These are phyloP conservation scores for Sphaerulina musiva DNA, from an alignment of 2,329 filamentous ascomycete species.

Conservation along the genomic window DNA sequence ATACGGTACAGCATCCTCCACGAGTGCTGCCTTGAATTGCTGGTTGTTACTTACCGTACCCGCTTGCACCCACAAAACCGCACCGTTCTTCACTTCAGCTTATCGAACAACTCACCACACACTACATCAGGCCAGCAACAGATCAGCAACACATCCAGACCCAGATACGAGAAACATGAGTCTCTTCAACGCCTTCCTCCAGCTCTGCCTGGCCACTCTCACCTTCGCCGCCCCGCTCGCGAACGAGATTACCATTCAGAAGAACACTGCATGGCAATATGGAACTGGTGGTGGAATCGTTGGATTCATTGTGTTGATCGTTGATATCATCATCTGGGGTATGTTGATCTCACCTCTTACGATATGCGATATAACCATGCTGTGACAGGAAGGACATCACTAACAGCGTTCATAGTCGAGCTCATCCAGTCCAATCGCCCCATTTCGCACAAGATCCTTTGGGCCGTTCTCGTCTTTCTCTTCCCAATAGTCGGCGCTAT, in stretches of 20 bases:
- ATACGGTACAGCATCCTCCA: no score
- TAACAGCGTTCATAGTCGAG: slow-evolving; percentile 46
- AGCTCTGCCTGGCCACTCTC: slow-evolving; percentile 48
- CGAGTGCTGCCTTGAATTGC: no score
- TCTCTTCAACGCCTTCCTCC: slow-evolving; percentile 43
- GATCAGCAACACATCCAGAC: no score
- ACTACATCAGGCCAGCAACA: no score
- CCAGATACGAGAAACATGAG: not conserved
- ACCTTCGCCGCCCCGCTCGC: slow-evolving; percentile 42
- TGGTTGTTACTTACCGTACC: no score
- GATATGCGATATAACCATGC: not conserved
- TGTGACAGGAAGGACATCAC: not conserved
- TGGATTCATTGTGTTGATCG: slow-evolving; percentile 55
- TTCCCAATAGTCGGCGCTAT: slow-evolving; percentile 58
- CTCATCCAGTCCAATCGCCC: slow-evolving; percentile 59
- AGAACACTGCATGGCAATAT: slow-evolving; percentile 49
- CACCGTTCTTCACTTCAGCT: no score
- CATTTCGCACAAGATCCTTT: slow-evolving; percentile 52
- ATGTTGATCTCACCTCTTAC: slow-evolving; percentile 31
- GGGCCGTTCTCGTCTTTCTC: slow-evolving; percentile 58
- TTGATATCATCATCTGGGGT: slow-evolving; percentile 60
- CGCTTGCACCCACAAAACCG: no score
- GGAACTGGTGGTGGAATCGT: slow-evolving; percentile 57
- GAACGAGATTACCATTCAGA: slow-evolving; percentile 37
- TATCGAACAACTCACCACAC: no score